Evolutionary conservation across 345 rosid genomes (phyloP).

Genomic region (Dipteronia sinensis): DNA sequence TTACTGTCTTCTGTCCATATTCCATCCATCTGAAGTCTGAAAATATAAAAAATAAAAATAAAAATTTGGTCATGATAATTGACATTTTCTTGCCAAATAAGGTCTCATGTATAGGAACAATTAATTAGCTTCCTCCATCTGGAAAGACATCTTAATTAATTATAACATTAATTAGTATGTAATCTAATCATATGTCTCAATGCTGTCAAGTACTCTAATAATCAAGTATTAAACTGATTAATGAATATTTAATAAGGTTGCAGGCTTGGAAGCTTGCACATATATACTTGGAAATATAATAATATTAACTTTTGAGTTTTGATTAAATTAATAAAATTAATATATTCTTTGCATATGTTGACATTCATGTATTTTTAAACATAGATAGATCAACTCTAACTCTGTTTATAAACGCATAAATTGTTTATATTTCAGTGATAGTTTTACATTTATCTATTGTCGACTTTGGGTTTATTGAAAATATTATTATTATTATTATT

Average conservation of each 20-base stretch:
- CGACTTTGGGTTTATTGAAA: too few relatives aligned
- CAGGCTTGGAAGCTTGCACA: neutral
- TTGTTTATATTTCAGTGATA: too few relatives aligned
- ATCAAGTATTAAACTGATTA: neutral
- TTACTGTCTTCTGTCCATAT: neutral
- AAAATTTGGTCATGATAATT: neutral
- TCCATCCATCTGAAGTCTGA: neutral
- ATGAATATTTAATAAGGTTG: neutral
- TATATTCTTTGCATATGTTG: too few relatives aligned
- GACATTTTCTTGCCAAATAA: neutral
- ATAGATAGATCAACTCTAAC: too few relatives aligned
- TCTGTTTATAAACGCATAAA: too few relatives aligned
- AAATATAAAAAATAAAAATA: too few relatives aligned
- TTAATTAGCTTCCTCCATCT: neutral
- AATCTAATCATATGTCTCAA: neutral
- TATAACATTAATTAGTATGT: neutral
- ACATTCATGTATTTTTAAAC: too few relatives aligned
- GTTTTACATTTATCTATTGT: too few relatives aligned
- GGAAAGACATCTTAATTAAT: slow-evolving; percentile 6
- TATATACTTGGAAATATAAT: neutral
- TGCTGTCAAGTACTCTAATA: neutral
- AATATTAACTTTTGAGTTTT: neutral
- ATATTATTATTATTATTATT: too few relatives aligned
- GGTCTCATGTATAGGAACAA: too few relatives aligned
- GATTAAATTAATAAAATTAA: neutral